Evolutionary conservation across 257 asterid species (phyloP).

Genomic region (Salvia rosmarinus): DNA sequence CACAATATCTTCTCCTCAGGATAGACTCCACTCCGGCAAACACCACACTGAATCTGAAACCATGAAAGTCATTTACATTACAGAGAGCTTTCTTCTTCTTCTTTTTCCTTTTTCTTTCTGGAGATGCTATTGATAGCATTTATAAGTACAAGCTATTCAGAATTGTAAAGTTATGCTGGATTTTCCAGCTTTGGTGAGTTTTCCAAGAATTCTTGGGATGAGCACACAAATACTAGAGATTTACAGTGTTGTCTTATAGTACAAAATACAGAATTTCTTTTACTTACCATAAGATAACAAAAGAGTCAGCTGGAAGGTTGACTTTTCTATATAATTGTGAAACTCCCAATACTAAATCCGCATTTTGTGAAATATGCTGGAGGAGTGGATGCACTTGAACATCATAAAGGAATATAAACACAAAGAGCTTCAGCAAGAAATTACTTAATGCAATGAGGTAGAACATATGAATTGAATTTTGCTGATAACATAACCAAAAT

Average conservation of each 20-base stretch:
- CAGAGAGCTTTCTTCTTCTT: neutral
- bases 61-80: conserved; percentile 19
- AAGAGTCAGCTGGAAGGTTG: conserved; percentile 20
- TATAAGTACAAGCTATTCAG: neutral
- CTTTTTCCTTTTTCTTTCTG: neutral
- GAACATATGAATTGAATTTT: neutral
- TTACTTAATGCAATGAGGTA: conserved; percentile 6
- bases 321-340: too few relatives aligned
- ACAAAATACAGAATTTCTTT: neutral
- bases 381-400: neutral
- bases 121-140: neutral
- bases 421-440: neutral
- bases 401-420: neutral
- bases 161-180: neutral
- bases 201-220: conserved; percentile 17
- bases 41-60: conserved; percentile 68
- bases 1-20: conserved; percentile 60
- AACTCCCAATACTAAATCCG: too few relatives aligned
- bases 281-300: conserved; percentile 12
- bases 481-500: neutral
- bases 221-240: neutral
- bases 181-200: conserved; percentile 5
- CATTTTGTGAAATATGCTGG: too few relatives aligned
- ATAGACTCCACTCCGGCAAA: conserved; percentile 58
- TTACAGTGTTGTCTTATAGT: neutral